These are phyloP conservation scores for Oryza rufipogon DNA, from an alignment of 176 grass and related monocot genomes.

Conservation along the genomic window DNA sequence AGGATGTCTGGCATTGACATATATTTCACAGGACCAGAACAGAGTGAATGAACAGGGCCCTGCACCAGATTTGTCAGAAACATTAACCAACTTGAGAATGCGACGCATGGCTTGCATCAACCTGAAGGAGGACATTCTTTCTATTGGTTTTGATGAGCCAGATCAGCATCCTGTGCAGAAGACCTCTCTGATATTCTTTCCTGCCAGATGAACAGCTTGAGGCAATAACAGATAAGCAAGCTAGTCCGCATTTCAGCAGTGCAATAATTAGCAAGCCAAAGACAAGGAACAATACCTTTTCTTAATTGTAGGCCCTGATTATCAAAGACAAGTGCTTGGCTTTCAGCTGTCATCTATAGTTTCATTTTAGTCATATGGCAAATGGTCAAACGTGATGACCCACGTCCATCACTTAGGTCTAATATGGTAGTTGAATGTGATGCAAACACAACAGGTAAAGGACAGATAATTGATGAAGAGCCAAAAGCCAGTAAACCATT, in stretches of 20 bases:
- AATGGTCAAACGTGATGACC: slow-evolving; percentile 14
- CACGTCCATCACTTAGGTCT: slow-evolving; percentile 36
- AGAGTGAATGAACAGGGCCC: background rate
- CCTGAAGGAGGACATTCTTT: slow-evolving; percentile 30
- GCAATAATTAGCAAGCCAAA: slow-evolving; percentile 39
- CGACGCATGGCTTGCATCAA: background rate
- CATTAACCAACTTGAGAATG: slow-evolving; percentile 32
- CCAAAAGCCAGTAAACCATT: slow-evolving; percentile 25
- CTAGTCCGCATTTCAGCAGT: slow-evolving; percentile 14
- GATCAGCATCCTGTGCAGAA: background rate
- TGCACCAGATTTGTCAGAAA: slow-evolving; percentile 7
- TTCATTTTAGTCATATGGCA: background rate
- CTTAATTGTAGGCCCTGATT: slow-evolving; percentile 23
- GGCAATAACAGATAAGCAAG: background rate
- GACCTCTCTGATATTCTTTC: slow-evolving; percentile 2
- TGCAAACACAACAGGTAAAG: slow-evolving; percentile 27
- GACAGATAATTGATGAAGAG: slow-evolving; percentile 16
- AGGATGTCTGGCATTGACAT: background rate
- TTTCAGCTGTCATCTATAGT: slow-evolving; percentile 26
- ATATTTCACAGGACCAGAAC: slow-evolving; percentile 19
- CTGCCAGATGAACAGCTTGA: slow-evolving; percentile 13
- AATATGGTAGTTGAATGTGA: slow-evolving; percentile 15
- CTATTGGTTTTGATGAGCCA: background rate
- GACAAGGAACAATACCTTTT: slow-evolving; percentile 25
- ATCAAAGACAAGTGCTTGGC: background rate